Evolutionary conservation across 208 protist genomes (phyloP).

Genomic region (Crithidia sp.): DNA sequence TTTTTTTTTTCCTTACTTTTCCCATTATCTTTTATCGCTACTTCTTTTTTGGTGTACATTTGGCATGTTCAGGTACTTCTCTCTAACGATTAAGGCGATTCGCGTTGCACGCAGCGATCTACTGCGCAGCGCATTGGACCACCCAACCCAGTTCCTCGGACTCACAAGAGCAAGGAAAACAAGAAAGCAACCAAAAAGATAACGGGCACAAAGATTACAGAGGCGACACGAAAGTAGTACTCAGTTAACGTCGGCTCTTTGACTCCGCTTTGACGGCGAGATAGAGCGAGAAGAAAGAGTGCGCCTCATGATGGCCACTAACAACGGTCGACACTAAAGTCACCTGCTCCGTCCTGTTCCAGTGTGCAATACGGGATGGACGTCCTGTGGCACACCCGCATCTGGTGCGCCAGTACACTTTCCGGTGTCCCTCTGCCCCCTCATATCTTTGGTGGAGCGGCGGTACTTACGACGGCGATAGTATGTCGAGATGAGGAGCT

Average conservation of each 20-base stretch:
- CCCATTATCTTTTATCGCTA: neutral
- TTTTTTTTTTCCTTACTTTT: conserved; percentile 10
- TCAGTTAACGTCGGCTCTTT: neutral
- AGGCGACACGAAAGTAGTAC: neutral
- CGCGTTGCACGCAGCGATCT: conserved; percentile 14
- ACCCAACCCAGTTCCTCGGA: neutral
- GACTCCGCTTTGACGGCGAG: no score
- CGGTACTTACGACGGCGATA: no score
- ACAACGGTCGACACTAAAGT: no score
- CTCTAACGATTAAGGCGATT: neutral
- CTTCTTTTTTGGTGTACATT: conserved; percentile 11
- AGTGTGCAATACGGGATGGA: no score
- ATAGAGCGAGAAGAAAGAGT: no score
- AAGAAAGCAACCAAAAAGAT: neutral
- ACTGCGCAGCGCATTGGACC: conserved; percentile 1
- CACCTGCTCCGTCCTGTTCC: no score
- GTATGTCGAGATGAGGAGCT: no score
- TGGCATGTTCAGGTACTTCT: conserved; percentile 19
- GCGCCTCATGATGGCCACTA: no score
- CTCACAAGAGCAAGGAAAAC: neutral
- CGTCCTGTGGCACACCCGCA: no score
- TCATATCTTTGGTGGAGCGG: no score
- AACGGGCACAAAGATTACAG: neutral
- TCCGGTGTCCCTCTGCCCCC: no score
- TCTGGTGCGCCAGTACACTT: no score